phyloP scores from a whole-genome alignment of 2,329 filamentous ascomycete species.

The Teratosphaeria gauchensis region DNA sequence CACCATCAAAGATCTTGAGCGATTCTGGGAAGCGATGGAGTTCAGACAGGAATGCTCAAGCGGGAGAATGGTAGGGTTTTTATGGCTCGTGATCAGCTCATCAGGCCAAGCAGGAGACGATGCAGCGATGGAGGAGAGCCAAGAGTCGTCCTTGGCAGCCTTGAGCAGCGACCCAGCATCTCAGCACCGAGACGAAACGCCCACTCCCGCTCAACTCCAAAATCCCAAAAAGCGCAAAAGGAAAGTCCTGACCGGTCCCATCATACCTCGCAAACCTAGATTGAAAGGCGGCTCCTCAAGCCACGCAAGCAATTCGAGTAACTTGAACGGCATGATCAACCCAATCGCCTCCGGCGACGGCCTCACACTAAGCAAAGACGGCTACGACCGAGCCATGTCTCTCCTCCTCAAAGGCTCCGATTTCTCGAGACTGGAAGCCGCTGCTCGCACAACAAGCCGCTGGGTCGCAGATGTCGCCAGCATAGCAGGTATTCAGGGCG shows the following conservation, averaged over 20 bases:
- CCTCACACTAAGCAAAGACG: constrained; percentile 16
- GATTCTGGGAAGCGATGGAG: constrained; percentile 98
- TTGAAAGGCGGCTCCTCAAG: constrained; percentile 19
- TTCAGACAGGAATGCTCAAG: constrained; percentile 93
- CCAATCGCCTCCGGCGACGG: constrained; percentile 7
- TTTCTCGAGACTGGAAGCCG: constrained; percentile 57
- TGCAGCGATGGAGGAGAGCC: constrained; percentile 7
- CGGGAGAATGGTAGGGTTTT: constrained; percentile 82
- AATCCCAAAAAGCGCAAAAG: constrained; percentile 21
- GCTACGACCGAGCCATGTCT: constrained; percentile 42
- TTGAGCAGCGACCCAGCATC: background rate
- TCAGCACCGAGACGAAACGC: constrained; percentile 3
- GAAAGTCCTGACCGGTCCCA: constrained; percentile 46
- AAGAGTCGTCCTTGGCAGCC: constrained; percentile 6
- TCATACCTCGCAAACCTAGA: constrained; percentile 53
- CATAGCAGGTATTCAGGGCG: constrained; percentile 10
- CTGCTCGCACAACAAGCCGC: constrained; percentile 53
- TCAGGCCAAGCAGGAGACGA: background rate
- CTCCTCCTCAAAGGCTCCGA: constrained; percentile 58
- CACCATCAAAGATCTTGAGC: constrained; percentile 71
- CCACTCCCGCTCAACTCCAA: background rate
- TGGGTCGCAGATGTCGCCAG: constrained; percentile 58
- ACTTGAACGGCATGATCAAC: constrained; percentile 9
- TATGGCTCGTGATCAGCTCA: constrained; percentile 80
- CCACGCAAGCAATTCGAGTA: constrained; percentile 6